Evolutionary conservation across 2,329 filamentous ascomycete genomes (phyloP).

Genomic region (Lasiodiplodia sp.): DNA sequence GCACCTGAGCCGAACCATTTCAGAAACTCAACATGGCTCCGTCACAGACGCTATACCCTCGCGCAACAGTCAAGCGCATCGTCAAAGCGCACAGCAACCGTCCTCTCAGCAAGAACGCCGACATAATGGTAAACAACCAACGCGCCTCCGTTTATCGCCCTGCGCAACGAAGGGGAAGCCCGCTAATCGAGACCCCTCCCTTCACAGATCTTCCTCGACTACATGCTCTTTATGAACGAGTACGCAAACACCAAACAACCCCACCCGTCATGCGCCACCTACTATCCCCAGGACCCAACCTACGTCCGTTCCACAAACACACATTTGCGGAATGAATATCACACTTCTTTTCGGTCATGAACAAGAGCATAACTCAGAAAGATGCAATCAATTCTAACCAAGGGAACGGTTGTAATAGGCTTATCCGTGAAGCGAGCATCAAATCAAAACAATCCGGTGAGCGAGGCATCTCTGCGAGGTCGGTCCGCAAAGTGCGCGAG

Average conservation of each 20-base stretch:
- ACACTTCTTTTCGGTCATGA: background rate
- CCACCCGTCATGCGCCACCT: background rate
- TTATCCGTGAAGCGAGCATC: constrained; percentile 82
- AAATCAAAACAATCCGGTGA: constrained; percentile 77
- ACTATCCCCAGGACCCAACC: background rate
- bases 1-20: constrained; percentile 21
- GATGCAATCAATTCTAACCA: background rate
- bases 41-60: constrained; percentile 79
- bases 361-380: background rate
- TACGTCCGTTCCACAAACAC: background rate
- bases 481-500: constrained; percentile 78
- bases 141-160: constrained; percentile 27
- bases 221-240: constrained; percentile 79
- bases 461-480: constrained; percentile 74
- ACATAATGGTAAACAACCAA: constrained; percentile 71
- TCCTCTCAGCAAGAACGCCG: constrained; percentile 82
- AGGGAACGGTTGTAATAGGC: constrained; percentile 53
- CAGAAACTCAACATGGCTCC: constrained; percentile 58
- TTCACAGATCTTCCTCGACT: constrained; percentile 79
- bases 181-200: background rate
- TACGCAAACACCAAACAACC: constrained; percentile 43
- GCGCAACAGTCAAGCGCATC: constrained; percentile 85
- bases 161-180: background rate
- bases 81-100: constrained; percentile 86
- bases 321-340: background rate